Evolutionary conservation across 495 filamentous ascomycete genomes (phyloP), one percentile per base, ranked within the genome.

Genomic region (Zalerion maritima): DNA sequence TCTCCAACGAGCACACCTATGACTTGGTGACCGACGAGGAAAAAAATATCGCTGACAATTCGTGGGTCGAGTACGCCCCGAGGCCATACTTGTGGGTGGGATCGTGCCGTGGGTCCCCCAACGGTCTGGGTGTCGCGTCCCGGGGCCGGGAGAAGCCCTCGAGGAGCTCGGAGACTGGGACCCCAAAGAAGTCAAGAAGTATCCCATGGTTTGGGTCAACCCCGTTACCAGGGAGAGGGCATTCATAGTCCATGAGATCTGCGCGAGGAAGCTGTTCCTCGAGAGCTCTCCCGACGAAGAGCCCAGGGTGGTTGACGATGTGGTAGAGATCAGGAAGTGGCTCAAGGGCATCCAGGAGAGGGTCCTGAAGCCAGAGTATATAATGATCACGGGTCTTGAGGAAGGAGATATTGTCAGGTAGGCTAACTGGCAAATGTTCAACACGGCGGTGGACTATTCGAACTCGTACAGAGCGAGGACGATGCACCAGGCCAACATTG

Each of bases 131-230:
- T 8, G 28, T 59, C 7, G 49, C 43, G 3, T 45, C 34, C 18
- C 39, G 51, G 29, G 53, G 49, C 14, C 36, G 38, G 19, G 46
- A 48, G 28, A 43, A 51, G 34, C 41, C 12, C 34, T 53, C 12
- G 47, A 53, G 34, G 49, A 55, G 21, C 30, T 53, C 7, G 44
- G 44, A 6, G 47, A 48, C 21, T 50, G 40, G 26, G 45, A 57
- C 33, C 35, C 36, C 11, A 42, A 34, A 7, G 41, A 43, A n/a
- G 44, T 57, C 6, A 53, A 55, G 34, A 47, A 42, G 25, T 57
- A 57, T 39, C 53, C 53, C 5, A 47, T 57, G 46, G 49, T 57
- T 5, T 59, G 57, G 57, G 37, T 54, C 8, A 57, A 54, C 31
- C 49, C 55, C 1, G 39, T 54, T 4, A 55, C 54, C 0, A 52